Evolutionary conservation across 1,139 yeast species (phyloP).

Genomic region (Hansenula anomala): DNA sequence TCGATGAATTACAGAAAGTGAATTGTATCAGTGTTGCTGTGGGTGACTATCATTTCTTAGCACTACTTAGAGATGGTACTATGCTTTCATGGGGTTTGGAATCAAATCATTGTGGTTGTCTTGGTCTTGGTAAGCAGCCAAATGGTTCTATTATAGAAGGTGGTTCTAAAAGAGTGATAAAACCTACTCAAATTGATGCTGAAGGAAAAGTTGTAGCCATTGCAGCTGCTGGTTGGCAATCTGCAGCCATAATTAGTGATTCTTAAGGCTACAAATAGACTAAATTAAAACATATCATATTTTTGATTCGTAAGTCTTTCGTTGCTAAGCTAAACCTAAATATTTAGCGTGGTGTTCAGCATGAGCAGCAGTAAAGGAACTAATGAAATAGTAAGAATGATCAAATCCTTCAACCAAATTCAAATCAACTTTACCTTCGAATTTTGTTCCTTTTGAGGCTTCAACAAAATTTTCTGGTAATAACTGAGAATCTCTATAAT

Average conservation of each 20-base stretch:
- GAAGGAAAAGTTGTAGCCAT: constrained; percentile 44
- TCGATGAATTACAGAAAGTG: constrained; percentile 39
- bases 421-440: constrained; percentile 58
- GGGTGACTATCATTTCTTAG: constrained; percentile 74
- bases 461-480: constrained; percentile 69
- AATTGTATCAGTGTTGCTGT: constrained; percentile 54
- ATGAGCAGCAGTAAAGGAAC: constrained; percentile 79
- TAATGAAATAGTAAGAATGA: constrained; percentile 84
- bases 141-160: constrained; percentile 27
- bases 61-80: constrained; percentile 54
- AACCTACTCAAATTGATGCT: constrained; percentile 39
- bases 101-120: constrained; percentile 58
- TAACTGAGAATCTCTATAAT: constrained; percentile 56
- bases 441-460: constrained; percentile 57
- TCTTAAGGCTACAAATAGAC: not conserved
- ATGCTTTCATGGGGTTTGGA: constrained; percentile 72
- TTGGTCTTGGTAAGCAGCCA: constrained; percentile 56
- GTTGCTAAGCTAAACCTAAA: constrained; percentile 41
- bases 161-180: constrained; percentile 36
- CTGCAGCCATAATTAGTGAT: constrained; percentile 46
- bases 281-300: constrained; percentile 3
- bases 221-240: constrained; percentile 82
- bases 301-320: constrained; percentile 13
- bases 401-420: constrained; percentile 79
- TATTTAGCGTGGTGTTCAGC: constrained; percentile 83